Conservation (phyloP, 2,329 filamentous ascomycete species). For the Aspergillus vadensis region DNA sequence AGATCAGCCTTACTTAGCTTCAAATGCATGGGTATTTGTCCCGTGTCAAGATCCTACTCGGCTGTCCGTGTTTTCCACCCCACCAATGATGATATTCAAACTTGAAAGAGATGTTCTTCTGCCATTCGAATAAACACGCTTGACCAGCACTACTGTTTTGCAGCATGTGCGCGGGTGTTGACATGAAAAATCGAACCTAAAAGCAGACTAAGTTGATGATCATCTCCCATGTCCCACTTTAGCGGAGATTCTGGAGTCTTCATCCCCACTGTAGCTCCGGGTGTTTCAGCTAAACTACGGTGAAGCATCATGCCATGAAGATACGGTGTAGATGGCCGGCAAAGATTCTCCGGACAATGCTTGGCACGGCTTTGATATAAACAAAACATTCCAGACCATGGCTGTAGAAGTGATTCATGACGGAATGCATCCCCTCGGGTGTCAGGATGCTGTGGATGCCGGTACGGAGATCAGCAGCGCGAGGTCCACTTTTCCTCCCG, state of each 20-base stretch:
- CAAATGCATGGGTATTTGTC: background rate
- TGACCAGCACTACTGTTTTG: background rate
- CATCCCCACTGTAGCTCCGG: background rate
- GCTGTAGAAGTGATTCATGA: background rate
- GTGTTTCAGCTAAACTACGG: background rate
- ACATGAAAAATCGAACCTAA: background rate
- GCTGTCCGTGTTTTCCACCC: background rate
- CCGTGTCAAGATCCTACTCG: background rate
- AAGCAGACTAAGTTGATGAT: background rate
- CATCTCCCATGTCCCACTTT: background rate
- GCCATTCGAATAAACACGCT: background rate
- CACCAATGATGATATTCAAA: background rate
- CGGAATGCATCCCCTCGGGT: background rate
- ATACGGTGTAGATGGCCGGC: background rate
- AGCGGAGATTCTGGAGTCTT: background rate
- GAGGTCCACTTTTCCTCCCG: background rate
- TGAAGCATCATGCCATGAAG: background rate
- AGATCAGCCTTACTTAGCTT: slow-evolving; percentile 2
- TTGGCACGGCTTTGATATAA: background rate
- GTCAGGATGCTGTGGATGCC: background rate
- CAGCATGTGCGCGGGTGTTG: background rate
- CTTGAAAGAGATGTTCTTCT: background rate
- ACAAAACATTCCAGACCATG: background rate
- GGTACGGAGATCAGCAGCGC: background rate
- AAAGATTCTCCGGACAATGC: background rate